phyloP scores from a whole-genome alignment of 1,284 basidiomycete genomes.

The Cryptococcus maquisensis region DNA sequence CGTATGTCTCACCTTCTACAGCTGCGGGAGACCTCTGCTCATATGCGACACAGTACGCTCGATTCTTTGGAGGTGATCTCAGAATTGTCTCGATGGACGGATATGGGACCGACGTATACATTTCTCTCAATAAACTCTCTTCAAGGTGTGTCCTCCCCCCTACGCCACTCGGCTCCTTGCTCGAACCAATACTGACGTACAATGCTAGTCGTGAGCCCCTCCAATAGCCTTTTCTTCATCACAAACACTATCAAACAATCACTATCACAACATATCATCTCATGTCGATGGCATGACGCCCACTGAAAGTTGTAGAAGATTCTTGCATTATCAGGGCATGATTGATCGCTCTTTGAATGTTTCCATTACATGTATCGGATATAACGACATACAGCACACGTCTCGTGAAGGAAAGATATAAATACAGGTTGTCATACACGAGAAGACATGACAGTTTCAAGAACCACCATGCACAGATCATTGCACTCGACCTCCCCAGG shows the following conservation, averaged over 20 bases:
- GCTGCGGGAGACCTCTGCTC: neutral
- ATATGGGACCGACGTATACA: conserved; percentile 65
- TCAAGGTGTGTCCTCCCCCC: conserved; percentile 21
- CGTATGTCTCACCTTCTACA: conserved; percentile 53
- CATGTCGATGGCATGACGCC: neutral
- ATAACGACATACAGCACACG: too few species aligned
- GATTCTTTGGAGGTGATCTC: conserved; percentile 97
- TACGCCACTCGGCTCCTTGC: neutral
- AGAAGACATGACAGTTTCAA: too few species aligned
- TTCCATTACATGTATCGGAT: too few species aligned
- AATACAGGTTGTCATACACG: too few species aligned
- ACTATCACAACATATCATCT: neutral
- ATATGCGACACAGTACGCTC: conserved; percentile 63
- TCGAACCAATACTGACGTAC: neutral
- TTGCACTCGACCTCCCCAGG: conserved; percentile 29
- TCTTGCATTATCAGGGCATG: neutral
- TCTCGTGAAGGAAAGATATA: too few species aligned
- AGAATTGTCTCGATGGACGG: conserved; percentile 97
- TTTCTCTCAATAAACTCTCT: conserved; percentile 45
- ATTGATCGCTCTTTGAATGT: too few species aligned
- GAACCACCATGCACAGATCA: neutral
- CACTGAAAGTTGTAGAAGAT: neutral
- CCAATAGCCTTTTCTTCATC: neutral
- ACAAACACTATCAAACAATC: neutral
- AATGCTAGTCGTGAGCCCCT: neutral